Conservation (phyloP, 179 eudicot genomes). For the Camellia oleifera region DNA sequence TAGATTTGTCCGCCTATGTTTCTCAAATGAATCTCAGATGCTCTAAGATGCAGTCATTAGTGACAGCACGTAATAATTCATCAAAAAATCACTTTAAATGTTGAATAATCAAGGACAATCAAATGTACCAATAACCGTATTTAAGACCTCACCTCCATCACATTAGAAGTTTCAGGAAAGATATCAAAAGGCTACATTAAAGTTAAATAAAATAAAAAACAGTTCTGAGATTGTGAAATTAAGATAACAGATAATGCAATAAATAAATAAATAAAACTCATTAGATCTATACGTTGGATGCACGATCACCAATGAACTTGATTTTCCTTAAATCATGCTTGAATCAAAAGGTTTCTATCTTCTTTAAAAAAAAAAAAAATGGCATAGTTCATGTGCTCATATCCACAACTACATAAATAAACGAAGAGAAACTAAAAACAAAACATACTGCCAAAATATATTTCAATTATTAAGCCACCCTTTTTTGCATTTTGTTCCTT, state of each 20-base stretch:
- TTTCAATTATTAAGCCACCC: not conserved
- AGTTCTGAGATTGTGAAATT: not conserved
- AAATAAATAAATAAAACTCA: not conserved
- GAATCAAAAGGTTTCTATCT: not conserved
- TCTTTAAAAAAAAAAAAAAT: not conserved
- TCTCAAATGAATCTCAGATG: not conserved
- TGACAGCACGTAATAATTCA: not conserved
- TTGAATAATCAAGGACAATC: not conserved
- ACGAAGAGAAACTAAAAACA: not conserved
- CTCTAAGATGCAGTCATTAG: not conserved
- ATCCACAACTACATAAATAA: not conserved
- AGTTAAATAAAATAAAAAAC: not conserved
- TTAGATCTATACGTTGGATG: not conserved
- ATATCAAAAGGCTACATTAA: not conserved
- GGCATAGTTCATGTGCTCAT: not conserved
- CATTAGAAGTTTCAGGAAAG: not conserved
- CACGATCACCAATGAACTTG: not conserved
- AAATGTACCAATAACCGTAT: not conserved
- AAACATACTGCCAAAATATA: not conserved
- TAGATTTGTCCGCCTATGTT: conserved; percentile 1
- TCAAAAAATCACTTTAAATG: not conserved
- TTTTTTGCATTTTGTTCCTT: not conserved
- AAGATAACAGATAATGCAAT: not conserved
- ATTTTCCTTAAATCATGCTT: not conserved
- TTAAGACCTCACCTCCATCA: not conserved